Conservation (phyloP, 768 basidiomycete genomes). For the Pulveroboletus sp. region DNA sequence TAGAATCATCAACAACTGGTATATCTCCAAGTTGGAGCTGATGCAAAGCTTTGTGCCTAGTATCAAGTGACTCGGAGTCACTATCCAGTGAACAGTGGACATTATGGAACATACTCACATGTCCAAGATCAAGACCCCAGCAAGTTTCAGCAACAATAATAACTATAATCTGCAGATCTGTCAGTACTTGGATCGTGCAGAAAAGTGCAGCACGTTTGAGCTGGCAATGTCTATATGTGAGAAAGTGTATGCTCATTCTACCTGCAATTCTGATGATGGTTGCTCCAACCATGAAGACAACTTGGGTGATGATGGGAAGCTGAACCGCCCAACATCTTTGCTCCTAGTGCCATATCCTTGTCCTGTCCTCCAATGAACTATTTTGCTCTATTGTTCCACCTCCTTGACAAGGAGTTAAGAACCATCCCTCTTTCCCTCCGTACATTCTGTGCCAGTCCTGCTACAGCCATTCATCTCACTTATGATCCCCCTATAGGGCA, state of each 20-base stretch:
- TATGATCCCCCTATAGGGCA: background rate
- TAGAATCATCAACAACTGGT: background rate
- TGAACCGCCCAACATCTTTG: too few species aligned
- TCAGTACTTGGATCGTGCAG: background rate
- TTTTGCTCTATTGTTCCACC: background rate
- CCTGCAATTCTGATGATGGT: too few species aligned
- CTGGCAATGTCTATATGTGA: too few species aligned
- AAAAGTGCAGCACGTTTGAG: background rate
- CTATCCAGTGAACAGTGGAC: constrained; percentile 1
- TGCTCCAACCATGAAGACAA: too few species aligned
- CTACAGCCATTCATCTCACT: background rate
- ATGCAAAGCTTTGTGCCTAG: background rate
- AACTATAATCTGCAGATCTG: background rate
- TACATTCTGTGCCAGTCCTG: background rate
- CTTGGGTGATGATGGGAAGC: too few species aligned
- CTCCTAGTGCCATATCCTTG: too few species aligned
- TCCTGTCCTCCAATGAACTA: background rate
- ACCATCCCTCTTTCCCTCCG: background rate
- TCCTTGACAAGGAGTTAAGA: background rate
- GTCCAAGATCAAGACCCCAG: background rate
- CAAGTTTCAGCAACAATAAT: background rate
- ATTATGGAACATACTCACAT: background rate
- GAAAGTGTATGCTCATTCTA: too few species aligned
- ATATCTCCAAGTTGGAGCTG: constrained; percentile 36
- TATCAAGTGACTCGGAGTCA: background rate